A percentile compares a stretch with the other conserved stretches of the same genome.
These are phyloP conservation scores for Kwoniella heveanensis DNA, from an alignment of 768 basidiomycete species.

Conservation along the genomic window DNA sequence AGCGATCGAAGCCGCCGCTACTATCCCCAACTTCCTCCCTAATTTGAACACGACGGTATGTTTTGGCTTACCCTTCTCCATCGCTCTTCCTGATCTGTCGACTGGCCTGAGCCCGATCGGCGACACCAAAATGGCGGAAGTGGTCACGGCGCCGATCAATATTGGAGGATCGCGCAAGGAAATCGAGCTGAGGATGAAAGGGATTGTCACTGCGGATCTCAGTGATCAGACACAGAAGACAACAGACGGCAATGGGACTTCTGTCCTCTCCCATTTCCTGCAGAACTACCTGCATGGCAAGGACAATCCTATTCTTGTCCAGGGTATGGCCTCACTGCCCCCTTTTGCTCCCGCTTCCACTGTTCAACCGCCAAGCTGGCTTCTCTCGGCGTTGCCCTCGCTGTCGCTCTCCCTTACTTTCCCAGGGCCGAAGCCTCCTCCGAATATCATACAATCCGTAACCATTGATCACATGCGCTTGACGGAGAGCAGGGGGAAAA, in stretches of 20 bases:
- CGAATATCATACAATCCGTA: slow-evolving; percentile 49
- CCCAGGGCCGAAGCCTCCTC: slow-evolving; percentile 48
- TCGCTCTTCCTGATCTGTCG: slow-evolving; percentile 30
- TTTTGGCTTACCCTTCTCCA: slow-evolving; percentile 48
- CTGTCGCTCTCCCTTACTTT: slow-evolving; percentile 42
- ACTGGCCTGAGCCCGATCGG: not conserved
- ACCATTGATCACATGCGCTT: slow-evolving; percentile 55
- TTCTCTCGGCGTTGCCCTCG: slow-evolving; percentile 33
- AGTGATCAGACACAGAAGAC: not conserved
- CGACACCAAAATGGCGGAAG: slow-evolving; percentile 48
- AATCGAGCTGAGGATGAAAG: slow-evolving; percentile 35
- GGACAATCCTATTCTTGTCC: slow-evolving; percentile 48
- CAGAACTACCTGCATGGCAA: slow-evolving; percentile 49
- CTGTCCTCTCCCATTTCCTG: slow-evolving; percentile 46
- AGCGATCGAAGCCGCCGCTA: slow-evolving; percentile 36
- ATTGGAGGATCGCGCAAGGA: slow-evolving; percentile 11
- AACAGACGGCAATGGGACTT: slow-evolving; percentile 1
- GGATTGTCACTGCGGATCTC: slow-evolving; percentile 36
- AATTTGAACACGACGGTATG: slow-evolving; percentile 36
- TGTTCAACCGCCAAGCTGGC: slow-evolving; percentile 43
- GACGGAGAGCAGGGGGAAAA: slow-evolving; percentile 45
- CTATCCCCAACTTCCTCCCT: slow-evolving; percentile 42
- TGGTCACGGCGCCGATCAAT: slow-evolving; percentile 45
- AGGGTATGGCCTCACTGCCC: slow-evolving; percentile 37
- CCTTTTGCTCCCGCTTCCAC: slow-evolving; percentile 16